phyloP scores from a whole-genome alignment of 2,329 filamentous ascomycete genomes.

The Aschersonia sp. region DNA sequence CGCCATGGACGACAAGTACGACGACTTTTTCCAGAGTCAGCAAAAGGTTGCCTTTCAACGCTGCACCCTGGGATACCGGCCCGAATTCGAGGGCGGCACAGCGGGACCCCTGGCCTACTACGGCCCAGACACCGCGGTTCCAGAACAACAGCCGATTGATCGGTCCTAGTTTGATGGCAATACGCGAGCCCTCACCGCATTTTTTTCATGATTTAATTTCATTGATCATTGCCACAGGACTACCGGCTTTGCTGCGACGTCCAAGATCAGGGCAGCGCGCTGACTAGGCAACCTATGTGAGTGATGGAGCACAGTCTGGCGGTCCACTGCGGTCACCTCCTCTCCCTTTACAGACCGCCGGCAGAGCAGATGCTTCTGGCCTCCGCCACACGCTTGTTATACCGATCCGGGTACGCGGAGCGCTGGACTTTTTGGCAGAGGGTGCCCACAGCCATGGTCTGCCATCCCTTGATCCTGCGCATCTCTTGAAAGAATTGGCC shows the following conservation, averaged over 20 bases:
- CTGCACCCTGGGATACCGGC: slow-evolving; percentile 40
- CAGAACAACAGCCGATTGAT: background rate
- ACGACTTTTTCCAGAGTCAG: slow-evolving; percentile 32
- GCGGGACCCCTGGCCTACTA: background rate
- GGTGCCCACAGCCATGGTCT: slow-evolving; percentile 8
- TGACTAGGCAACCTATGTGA: no score
- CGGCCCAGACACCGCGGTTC: background rate
- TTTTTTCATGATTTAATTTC: background rate
- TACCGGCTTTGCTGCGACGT: no score
- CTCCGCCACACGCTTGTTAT: slow-evolving; percentile 5
- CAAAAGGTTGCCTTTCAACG: slow-evolving; percentile 34
- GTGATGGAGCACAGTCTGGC: no score
- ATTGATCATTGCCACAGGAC: no score
- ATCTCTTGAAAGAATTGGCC: slow-evolving; percentile 9
- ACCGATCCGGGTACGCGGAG: slow-evolving; percentile 8
- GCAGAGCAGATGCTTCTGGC: slow-evolving; percentile 8
- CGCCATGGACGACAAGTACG: slow-evolving; percentile 31
- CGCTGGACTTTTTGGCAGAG: slow-evolving; percentile 11
- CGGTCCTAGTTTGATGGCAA: background rate
- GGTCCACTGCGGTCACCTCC: no score
- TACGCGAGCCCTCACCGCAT: background rate
- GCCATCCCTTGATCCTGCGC: slow-evolving; percentile 8
- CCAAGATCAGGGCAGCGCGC: no score
- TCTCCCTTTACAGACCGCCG: slow-evolving; percentile 5
- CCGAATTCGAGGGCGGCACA: slow-evolving; percentile 3